Evolutionary conservation across 768 basidiomycete genomes (phyloP), one percentile per base, ranked within the genome.

Genomic region (Suillus fuscotomentosus): DNA sequence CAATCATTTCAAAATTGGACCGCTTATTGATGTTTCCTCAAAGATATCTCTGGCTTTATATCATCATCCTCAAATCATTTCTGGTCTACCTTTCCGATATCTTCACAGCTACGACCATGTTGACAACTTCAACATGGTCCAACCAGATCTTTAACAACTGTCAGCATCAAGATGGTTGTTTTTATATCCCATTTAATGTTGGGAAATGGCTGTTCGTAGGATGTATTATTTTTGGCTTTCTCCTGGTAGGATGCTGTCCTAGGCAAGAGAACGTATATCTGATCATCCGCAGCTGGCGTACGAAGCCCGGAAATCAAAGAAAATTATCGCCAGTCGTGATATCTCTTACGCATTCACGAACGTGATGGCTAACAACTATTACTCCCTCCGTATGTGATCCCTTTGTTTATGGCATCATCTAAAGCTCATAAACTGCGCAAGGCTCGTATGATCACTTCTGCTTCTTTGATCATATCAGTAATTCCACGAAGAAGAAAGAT

Each of bases 311-410:
- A 99, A 99, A 77, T 80, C 97, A 27, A 92, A 94, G 79, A 92
- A 91, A 77, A 97, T 99, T 74, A 91, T 99, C 73, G 88, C 88
- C 42, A 95, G 94, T 74, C 88, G 95, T 68, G 97, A 99, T 77
- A 99, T 99, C 66, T 95, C 95, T 34, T 99, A 95, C 73, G 94
- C 96, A 42, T 99, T 97, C 81, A 99, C 97, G 70, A 99, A 99
- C 74, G 86, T 98, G 73, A 90, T 97, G 89, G 94, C 94, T 63
- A 94, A 99, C 75, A 86, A 95, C 75, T 99, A 98, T 78, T 98
- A 97, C 78, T 95, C 94, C 47, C 88, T 98, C 50, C 88, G 95
- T 95, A 77, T 67, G 93, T 81, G 15, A 61, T 59, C 24, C 60
- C 34, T 56, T 22, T 14, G 22, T 34, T n/a, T 38, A 27, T 60